These are phyloP conservation scores for Penicillium pancosmium DNA, from an alignment of 495 filamentous ascomycete genomes.

Conservation along the genomic window DNA sequence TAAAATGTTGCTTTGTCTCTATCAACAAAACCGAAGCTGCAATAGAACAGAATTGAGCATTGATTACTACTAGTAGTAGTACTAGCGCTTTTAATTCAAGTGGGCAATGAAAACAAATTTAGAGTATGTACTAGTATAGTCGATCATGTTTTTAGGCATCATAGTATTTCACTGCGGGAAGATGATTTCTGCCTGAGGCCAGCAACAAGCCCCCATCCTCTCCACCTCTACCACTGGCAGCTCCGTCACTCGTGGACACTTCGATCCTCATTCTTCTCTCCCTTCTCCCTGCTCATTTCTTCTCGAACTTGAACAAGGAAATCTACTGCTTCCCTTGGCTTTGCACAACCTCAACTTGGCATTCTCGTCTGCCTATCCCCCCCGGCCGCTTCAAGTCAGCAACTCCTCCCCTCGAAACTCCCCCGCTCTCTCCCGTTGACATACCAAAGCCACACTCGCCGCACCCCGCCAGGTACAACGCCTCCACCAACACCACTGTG, in stretches of 20 bases:
- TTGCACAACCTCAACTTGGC: neutral
- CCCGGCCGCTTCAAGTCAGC: constrained; percentile 5
- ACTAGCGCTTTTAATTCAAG: too few relatives aligned
- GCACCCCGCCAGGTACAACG: constrained; percentile 7
- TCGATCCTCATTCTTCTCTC: constrained; percentile 4
- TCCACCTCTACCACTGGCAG: constrained; percentile 20
- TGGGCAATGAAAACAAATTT: too few relatives aligned
- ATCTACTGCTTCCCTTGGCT: neutral
- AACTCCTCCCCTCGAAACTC: constrained; percentile 3
- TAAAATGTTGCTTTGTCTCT: too few relatives aligned
- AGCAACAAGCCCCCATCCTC: constrained; percentile 1
- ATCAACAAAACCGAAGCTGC: too few relatives aligned
- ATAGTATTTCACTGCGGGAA: neutral
- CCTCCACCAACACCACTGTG: neutral
- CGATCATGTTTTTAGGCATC: neutral
- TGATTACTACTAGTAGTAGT: too few relatives aligned
- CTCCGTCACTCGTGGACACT: constrained; percentile 13
- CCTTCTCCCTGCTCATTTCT: neutral
- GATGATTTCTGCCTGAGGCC: constrained; percentile 30
- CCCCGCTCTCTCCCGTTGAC: constrained; percentile 20
- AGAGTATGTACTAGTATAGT: too few relatives aligned
- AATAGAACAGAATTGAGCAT: too few relatives aligned
- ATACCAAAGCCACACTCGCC: constrained; percentile 17
- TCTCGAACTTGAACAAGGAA: neutral
- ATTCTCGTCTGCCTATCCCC: neutral